Percentiles rank a stretch among this genome's conserved stretches.
Evolutionary conservation across 495 filamentous ascomycete genomes (phyloP).

Genomic region (Talaromyces trachyspermus): DNA sequence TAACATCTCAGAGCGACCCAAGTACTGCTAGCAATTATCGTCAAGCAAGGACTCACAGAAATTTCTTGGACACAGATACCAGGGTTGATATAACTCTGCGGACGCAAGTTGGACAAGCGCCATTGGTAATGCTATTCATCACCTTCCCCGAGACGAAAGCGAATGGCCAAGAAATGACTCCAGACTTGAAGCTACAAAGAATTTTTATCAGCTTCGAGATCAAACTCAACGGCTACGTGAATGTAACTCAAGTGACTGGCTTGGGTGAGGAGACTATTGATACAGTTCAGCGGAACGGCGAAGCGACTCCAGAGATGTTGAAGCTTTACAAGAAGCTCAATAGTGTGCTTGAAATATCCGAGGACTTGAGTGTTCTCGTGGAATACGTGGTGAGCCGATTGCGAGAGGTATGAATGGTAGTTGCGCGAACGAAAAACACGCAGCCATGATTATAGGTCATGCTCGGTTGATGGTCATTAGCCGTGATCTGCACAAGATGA

Average conservation of each 20-base stretch:
- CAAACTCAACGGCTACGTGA: slow-evolving; percentile 52
- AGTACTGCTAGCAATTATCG: slow-evolving; percentile 1
- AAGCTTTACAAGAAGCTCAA: slow-evolving; percentile 33
- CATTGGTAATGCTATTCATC: slow-evolving; percentile 36
- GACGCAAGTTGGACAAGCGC: slow-evolving; percentile 36
- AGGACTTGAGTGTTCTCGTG: slow-evolving; percentile 52
- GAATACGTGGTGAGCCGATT: slow-evolving; percentile 38
- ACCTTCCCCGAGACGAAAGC: slow-evolving; percentile 16
- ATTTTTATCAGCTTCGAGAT: slow-evolving; percentile 48
- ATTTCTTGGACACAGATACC: slow-evolving; percentile 24
- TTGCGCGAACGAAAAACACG: too few species aligned
- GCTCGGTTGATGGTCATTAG: too few species aligned
- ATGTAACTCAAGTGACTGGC: slow-evolving; percentile 32
- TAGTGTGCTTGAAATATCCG: slow-evolving; percentile 34
- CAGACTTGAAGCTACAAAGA: too few species aligned
- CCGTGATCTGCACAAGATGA: too few species aligned
- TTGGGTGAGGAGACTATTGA: slow-evolving; percentile 20
- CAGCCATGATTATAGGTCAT: too few species aligned
- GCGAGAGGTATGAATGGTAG: not conserved
- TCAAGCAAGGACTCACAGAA: too few species aligned
- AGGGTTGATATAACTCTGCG: slow-evolving; percentile 39
- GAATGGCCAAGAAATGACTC: not conserved
- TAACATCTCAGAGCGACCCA: not conserved
- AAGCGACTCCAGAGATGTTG: too few species aligned
- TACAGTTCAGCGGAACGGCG: not conserved